Evolutionary conservation across 1,284 basidiomycete species (phyloP), one percentile per base, ranked within the genome.

Genomic region (Ustilago tritici): DNA sequence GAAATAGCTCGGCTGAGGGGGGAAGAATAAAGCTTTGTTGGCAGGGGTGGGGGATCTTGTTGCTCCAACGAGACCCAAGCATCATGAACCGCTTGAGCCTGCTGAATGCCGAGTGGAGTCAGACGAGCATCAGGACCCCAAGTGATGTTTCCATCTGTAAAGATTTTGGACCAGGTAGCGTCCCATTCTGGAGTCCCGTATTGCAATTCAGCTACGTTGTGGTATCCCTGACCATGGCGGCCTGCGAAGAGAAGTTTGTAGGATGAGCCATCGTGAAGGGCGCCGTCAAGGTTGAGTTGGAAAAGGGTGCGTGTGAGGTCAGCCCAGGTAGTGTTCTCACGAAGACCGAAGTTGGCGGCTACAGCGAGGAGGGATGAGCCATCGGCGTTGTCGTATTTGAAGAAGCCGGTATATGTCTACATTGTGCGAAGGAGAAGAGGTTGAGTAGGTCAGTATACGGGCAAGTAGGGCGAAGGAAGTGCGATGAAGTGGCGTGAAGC

Each of bases 71-170:
- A 15, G 15, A 54, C 52, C 78, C 78, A 80, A 2, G 32, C 71
- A 36, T 70, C 65, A 47, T 78, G 56, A 2, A 80, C 72, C 23
- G 56, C 72, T 36, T 78, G 71, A 2, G 78, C 78, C 65, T 80
- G 78, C 35, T 71, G 55, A n/a, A 76, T 57, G 3, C 78, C 78
- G 53, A 78, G 35, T 4, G 62, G 57, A 4, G 78, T 78, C 49
- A 80, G 54, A 1, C 60, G 49, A 2, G 78, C 76, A 46, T 80
- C 78, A 3, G 78, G 78, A 0, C 78, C 78, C 78, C 78, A 80
- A 5, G 55, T 55, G 3, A 78, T n/a, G 28, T 54, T 70, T 19
- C 76, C 78, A 52, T 75, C 72, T 19, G 67, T 69, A 12, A 52
- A 57, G 31, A 76, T 61, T 53, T 63, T 15, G 35, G 69, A 70